These are phyloP conservation scores for Xylaria sp. DNA, from an alignment of 2,329 filamentous ascomycete species.

Conservation along the genomic window DNA sequence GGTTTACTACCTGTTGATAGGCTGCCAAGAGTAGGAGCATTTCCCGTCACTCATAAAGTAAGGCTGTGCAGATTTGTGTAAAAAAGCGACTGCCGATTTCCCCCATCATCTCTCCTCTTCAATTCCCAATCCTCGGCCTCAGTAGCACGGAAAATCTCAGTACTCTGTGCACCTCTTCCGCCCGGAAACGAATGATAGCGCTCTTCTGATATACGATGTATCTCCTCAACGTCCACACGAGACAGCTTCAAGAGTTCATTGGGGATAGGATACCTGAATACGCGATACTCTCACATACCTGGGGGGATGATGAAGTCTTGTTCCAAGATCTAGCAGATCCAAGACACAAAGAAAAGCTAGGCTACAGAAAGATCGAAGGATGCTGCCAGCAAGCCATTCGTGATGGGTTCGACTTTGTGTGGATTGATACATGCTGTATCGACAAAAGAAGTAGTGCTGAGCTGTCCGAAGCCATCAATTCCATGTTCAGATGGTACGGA, in stretches of 20 bases:
- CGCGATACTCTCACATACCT: constrained; percentile 28
- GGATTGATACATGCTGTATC: constrained; percentile 31
- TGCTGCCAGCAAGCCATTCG: constrained; percentile 20
- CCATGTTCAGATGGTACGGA: constrained; percentile 27
- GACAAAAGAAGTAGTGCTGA: constrained; percentile 25
- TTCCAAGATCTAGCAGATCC: constrained; percentile 17
- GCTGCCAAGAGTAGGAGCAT: too few relatives aligned
- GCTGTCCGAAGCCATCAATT: constrained; percentile 15
- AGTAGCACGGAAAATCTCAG: background rate
- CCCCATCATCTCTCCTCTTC: background rate
- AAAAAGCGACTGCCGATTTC: too few relatives aligned
- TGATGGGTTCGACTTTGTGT: constrained; percentile 16
- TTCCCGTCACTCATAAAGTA: too few relatives aligned
- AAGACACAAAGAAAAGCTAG: constrained; percentile 2
- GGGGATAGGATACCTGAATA: constrained; percentile 1
- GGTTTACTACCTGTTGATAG: too few relatives aligned
- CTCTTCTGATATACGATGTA: constrained; percentile 12
- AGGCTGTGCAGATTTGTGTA: too few relatives aligned
- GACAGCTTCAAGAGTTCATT: constrained; percentile 26
- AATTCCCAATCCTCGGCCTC: background rate
- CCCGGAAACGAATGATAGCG: too few relatives aligned
- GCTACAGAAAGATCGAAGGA: constrained; percentile 23
- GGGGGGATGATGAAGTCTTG: constrained; percentile 22
- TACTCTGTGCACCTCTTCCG: too few relatives aligned
- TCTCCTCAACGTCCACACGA: constrained; percentile 25